Evolutionary conservation across 2,329 filamentous ascomycete species (phyloP).

Genomic region (Hymenoscyphus scutula): DNA sequence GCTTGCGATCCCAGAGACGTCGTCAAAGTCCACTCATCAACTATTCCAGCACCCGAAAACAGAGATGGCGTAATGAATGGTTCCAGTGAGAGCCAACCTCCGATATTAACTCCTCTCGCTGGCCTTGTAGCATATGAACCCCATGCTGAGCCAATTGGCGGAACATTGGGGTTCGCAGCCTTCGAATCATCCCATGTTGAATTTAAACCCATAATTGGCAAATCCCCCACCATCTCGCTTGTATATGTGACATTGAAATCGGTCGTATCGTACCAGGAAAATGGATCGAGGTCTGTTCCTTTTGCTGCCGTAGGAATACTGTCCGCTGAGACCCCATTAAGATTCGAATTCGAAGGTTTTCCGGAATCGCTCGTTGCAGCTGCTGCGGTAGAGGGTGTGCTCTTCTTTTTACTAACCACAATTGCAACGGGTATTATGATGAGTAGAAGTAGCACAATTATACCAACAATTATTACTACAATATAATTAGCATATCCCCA

Average conservation of each 20-base stretch:
- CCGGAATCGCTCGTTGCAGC: slow-evolving; percentile 22
- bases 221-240: slow-evolving; percentile 73
- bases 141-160: slow-evolving; percentile 73
- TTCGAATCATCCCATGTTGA: slow-evolving; percentile 81
- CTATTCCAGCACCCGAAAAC: slow-evolving; percentile 70
- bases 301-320: slow-evolving; percentile 58
- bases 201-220: slow-evolving; percentile 89
- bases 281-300: slow-evolving; percentile 81
- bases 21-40: slow-evolving; percentile 86
- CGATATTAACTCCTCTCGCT: slow-evolving; percentile 86
- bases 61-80: slow-evolving; percentile 94
- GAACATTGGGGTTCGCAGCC: slow-evolving; percentile 74
- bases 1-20: slow-evolving; percentile 66
- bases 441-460: slow-evolving; percentile 59
- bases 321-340: slow-evolving; percentile 51
- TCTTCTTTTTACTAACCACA: slow-evolving; percentile 59
- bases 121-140: slow-evolving; percentile 73
- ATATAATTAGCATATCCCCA: slow-evolving; percentile 19
- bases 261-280: slow-evolving; percentile 83
- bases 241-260: slow-evolving; percentile 97
- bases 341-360: slow-evolving; percentile 41
- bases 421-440: slow-evolving; percentile 67
- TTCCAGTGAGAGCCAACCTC: slow-evolving; percentile 91
- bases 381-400: slow-evolving; percentile 19
- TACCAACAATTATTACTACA: slow-evolving; percentile 49